Evolutionary conservation across 345 rosid genomes (phyloP), one percentile per base, ranked within the genome.

Genomic region (Moricandia moricandioides): DNA sequence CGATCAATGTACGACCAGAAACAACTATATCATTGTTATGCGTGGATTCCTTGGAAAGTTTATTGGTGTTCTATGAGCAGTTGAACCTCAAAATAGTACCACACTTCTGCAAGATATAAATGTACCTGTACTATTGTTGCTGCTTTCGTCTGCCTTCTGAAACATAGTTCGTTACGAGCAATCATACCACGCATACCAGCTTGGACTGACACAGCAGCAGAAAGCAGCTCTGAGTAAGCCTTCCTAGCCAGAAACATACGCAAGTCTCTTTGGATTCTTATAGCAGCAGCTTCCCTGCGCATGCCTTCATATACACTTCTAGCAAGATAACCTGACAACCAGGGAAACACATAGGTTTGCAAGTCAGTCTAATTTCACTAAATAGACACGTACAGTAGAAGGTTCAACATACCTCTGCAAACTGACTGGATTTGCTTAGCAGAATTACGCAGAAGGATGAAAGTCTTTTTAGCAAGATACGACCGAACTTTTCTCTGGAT

Each of bases 401-500:
- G 27, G 34, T 52, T 59, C 0, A 30, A 67, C 21, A 65, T 83
- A 96, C 99, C 98, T 87, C 98, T 92, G 86, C 98, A 88, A 56
- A 81, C 84, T 74, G 99, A 89, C 79, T 96, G 99, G 43, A 96
- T 78, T 69, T 65, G 83, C 78, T 81, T 80, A 35, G 95, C 88
- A 84, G 96, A 87, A 74, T 21, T 86, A 58, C 89, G 86, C 27
- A 91, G 83, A 78, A 67, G 61, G 73, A 88, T 73, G 80, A 90
- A 92, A 78, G 85, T 91, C 84, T 85, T 83, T 54, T 89, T 91
- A 64, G 90, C 86, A 85, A 96, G 88, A 85, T 96, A 90, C 56
- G 99, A 89, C 59, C 93, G 97, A 39, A 88, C 83, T 85, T 91
- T 92, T 77, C 99, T 88, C 88, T 96, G 98, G 74, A 96, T 96